These are phyloP conservation scores for Penstemon davidsonii DNA, from an alignment of 257 asterid genomes.

Conservation along the genomic window DNA sequence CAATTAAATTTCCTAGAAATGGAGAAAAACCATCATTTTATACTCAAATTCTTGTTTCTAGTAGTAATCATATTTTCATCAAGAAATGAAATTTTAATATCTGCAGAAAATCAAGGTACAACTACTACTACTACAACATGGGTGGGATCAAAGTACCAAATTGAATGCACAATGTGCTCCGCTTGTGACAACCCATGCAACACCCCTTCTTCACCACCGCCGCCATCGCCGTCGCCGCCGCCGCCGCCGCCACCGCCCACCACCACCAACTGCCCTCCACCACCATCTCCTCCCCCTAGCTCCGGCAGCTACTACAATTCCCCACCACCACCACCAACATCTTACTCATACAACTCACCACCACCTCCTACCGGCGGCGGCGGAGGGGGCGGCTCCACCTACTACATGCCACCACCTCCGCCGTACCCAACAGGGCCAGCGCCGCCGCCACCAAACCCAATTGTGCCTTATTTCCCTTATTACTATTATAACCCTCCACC, in stretches of 20 bases:
- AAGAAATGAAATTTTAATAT: slow-evolving; percentile 14
- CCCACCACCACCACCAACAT: slow-evolving; percentile 62
- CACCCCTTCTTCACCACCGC: slow-evolving; percentile 70
- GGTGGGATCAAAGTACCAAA: slow-evolving; percentile 84
- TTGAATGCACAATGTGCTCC: slow-evolving; percentile 92
- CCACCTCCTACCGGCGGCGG: slow-evolving; percentile 38
- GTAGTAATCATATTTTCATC: slow-evolving; percentile 28
- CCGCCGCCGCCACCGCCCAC: slow-evolving; percentile 42
- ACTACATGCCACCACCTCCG: slow-evolving; percentile 53
- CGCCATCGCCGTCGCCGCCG: slow-evolving; percentile 38
- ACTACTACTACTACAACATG: slow-evolving; percentile 31
- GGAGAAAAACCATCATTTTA: slow-evolving; percentile 26
- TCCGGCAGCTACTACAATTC: slow-evolving; percentile 43
- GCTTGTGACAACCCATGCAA: slow-evolving; percentile 91
- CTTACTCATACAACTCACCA: slow-evolving; percentile 43
- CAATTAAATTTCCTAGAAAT: slow-evolving; percentile 33
- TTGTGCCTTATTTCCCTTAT: slow-evolving; percentile 83
- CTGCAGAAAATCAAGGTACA: slow-evolving; percentile 18
- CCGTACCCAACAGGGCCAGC: slow-evolving; percentile 53
- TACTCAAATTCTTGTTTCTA: slow-evolving; percentile 27
- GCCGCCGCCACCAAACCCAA: slow-evolving; percentile 94
- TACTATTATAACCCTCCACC: slow-evolving; percentile 71
- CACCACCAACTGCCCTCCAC: slow-evolving; percentile 61
- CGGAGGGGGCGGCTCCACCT: slow-evolving; percentile 33
- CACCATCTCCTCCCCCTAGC: slow-evolving; percentile 67